phyloP scores from a whole-genome alignment of 1,284 basidiomycete genomes.

The Rhodotorula sp. region DNA sequence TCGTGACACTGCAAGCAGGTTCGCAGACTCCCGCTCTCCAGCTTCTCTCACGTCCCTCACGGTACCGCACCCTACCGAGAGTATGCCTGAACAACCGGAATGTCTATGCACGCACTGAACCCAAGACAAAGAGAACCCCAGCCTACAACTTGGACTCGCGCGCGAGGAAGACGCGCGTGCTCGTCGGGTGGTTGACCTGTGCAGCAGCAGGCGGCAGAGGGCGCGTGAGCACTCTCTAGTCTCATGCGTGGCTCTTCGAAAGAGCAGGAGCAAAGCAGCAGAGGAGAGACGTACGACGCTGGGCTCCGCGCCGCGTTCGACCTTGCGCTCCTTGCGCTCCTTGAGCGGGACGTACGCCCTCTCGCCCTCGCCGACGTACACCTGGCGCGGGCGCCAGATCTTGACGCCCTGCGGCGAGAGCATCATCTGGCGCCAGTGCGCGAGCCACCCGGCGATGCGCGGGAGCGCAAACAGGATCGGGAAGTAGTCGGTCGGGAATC shows the following conservation, averaged over 20 bases:
- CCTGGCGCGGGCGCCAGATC: conserved; percentile 83
- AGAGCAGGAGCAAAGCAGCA: neutral
- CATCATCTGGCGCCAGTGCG: conserved; percentile 67
- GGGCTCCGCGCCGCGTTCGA: conserved; percentile 41
- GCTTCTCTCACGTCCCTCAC: too few relatives aligned
- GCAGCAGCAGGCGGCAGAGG: neutral
- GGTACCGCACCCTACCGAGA: too few relatives aligned
- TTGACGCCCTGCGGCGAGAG: conserved; percentile 78
- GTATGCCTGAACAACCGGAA: too few relatives aligned
- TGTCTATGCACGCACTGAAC: too few relatives aligned
- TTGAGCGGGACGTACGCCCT: conserved; percentile 71
- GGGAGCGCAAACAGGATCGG: conserved; percentile 86
- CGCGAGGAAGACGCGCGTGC: conserved; percentile 41
- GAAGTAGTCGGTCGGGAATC: conserved; percentile 86
- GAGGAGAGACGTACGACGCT: conserved; percentile 22
- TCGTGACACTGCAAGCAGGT: too few relatives aligned
- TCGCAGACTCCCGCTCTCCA: too few relatives aligned
- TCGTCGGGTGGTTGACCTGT: conserved; percentile 39
- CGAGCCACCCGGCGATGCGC: conserved; percentile 57
- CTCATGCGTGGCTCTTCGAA: too few relatives aligned
- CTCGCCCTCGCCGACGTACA: conserved; percentile 71
- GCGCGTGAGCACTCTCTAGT: neutral
- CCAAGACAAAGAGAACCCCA: neutral
- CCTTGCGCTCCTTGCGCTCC: conserved; percentile 61
- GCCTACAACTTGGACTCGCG: conserved; percentile 12